phyloP scores from a whole-genome alignment of 2,329 filamentous ascomycete genomes.

The Sporothrix pseudoabietina region DNA sequence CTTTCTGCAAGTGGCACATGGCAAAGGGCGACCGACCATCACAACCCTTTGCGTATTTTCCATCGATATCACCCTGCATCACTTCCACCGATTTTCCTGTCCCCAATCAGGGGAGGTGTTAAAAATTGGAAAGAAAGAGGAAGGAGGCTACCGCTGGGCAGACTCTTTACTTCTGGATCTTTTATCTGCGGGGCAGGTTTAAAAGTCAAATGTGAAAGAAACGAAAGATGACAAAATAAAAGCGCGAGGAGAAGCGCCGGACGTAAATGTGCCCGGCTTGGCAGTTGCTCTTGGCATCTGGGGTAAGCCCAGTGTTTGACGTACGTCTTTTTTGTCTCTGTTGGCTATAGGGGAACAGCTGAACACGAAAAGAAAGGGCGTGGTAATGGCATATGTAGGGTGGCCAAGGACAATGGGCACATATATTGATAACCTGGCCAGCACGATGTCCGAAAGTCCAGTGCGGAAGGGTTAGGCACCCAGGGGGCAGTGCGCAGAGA shows the following conservation, averaged over 20 bases:
- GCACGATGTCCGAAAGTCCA: not conserved
- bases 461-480: not conserved
- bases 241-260: not conserved
- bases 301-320: not conserved
- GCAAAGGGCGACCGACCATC: not conserved
- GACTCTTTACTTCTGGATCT: not conserved
- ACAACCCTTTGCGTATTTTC: not conserved
- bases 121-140: not conserved
- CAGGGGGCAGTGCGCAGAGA: not conserved
- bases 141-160: not conserved
- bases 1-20: not conserved
- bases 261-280: not conserved
- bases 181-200: not conserved
- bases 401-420: not conserved
- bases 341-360: no score
- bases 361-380: no score
- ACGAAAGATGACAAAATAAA: not conserved
- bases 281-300: not conserved
- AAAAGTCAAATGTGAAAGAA: not conserved
- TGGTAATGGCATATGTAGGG: no score
- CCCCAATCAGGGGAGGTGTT: not conserved
- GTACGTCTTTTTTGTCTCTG: no score
- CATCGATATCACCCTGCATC: not conserved
- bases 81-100: not conserved
- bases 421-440: not conserved